These are phyloP conservation scores for Mallotus nudiflorus DNA, from an alignment of 345 rosid species.

Conservation along the genomic window DNA sequence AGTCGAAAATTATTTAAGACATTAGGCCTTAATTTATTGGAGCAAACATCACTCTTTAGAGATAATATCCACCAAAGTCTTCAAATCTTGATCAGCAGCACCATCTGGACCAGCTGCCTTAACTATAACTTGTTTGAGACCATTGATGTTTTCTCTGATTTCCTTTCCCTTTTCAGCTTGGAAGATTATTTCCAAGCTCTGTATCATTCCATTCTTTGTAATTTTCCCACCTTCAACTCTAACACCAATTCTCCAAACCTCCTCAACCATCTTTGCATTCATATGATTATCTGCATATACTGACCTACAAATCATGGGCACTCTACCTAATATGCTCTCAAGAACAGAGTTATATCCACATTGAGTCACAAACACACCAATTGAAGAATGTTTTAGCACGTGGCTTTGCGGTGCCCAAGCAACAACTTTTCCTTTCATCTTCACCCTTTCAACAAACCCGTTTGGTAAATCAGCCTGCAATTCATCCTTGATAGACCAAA, in stretches of 20 bases:
- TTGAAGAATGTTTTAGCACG: too few relatives aligned
- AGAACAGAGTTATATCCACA: slow-evolving; percentile 54
- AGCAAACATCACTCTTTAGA: too few relatives aligned
- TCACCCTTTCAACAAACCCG: too few relatives aligned
- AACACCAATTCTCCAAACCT: slow-evolving; percentile 51
- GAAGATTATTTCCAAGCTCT: background rate
- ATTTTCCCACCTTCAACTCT: slow-evolving; percentile 34
- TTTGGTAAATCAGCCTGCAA: too few relatives aligned
- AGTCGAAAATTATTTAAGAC: too few relatives aligned
- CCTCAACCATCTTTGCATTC: slow-evolving; percentile 48
- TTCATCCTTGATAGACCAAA: too few relatives aligned
- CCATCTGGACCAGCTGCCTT: background rate
- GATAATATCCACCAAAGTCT: background rate
- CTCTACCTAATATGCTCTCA: slow-evolving; percentile 50
- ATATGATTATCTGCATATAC: slow-evolving; percentile 51
- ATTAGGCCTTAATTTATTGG: too few relatives aligned
- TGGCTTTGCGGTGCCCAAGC: too few relatives aligned
- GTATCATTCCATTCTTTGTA: background rate
- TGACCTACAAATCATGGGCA: slow-evolving; percentile 65
- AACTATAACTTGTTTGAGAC: too few relatives aligned
- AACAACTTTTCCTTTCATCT: too few relatives aligned
- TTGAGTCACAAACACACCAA: too few relatives aligned
- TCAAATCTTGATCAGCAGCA: background rate
- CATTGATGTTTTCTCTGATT: too few relatives aligned
- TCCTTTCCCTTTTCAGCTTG: background rate